Evolutionary conservation across 495 filamentous ascomycete species (phyloP).

Genomic region (Tirmania nivea): DNA sequence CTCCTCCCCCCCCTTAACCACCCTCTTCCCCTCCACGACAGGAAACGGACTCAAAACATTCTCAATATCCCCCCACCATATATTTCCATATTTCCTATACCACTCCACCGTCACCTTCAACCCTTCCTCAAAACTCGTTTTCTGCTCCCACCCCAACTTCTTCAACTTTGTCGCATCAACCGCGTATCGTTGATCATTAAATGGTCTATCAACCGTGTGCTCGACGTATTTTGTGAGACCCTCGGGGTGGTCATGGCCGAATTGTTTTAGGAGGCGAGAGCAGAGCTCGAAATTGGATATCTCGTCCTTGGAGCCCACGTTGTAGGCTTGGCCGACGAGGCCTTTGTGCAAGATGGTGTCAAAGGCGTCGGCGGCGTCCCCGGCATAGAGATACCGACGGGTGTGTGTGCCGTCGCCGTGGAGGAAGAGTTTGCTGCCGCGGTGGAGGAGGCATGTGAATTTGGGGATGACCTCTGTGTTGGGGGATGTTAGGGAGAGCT

Average conservation of each 20-base stretch:
- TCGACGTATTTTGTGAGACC: conserved; percentile 34
- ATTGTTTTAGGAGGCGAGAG: conserved; percentile 31
- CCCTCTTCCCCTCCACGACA: conserved; percentile 28
- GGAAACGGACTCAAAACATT: conserved; percentile 36
- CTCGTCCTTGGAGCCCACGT: conserved; percentile 46
- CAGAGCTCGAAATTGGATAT: conserved; percentile 42
- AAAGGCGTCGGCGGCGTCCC: conserved; percentile 54
- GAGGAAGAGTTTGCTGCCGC: conserved; percentile 34
- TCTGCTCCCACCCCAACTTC: conserved; percentile 44
- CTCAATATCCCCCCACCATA: conserved; percentile 57
- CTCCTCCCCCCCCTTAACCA: conserved; percentile 12
- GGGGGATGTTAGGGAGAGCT: conserved; percentile 7
- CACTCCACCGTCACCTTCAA: conserved; percentile 44
- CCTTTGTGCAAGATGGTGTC: conserved; percentile 58
- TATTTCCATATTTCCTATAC: conserved; percentile 38
- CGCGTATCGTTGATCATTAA: conserved; percentile 50
- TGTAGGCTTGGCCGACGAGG: conserved; percentile 44
- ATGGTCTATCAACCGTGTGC: conserved; percentile 47
- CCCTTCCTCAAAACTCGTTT: conserved; percentile 37
- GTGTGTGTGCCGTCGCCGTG: conserved; percentile 49
- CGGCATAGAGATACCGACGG: conserved; percentile 46
- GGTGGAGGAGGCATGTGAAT: conserved; percentile 42
- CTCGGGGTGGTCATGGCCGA: conserved; percentile 24
- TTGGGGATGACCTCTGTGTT: conserved; percentile 50
- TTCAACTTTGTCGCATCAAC: conserved; percentile 44